These are phyloP conservation scores for Auricularia sp. DNA, from an alignment of 768 basidiomycete genomes.

Conservation along the genomic window DNA sequence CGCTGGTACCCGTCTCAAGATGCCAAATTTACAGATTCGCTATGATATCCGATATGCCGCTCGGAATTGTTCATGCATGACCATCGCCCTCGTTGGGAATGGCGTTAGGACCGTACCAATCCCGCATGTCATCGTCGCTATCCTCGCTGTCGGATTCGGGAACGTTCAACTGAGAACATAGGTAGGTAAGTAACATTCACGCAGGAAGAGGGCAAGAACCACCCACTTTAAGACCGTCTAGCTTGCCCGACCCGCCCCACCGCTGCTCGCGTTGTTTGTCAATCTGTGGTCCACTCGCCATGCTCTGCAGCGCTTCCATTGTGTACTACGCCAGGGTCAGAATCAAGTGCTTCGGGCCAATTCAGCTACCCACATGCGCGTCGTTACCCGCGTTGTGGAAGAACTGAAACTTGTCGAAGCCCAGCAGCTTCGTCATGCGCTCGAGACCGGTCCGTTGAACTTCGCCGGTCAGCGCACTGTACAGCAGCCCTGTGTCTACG, in stretches of 20 bases:
- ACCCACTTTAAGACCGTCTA: background rate
- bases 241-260: constrained; percentile 50
- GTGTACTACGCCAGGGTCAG: constrained; percentile 44
- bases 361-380: constrained; percentile 49
- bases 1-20: too few relatives aligned
- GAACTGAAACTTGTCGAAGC: constrained; percentile 38
- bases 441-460: constrained; percentile 47
- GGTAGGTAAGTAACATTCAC: background rate
- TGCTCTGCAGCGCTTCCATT: constrained; percentile 49
- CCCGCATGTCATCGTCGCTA: background rate
- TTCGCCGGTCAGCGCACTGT: constrained; percentile 63
- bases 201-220: background rate
- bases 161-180: background rate
- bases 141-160: background rate
- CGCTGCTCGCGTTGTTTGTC: constrained; percentile 70
- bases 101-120: too few relatives aligned
- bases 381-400: constrained; percentile 86
- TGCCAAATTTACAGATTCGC: too few relatives aligned
- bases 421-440: constrained; percentile 53
- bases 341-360: background rate
- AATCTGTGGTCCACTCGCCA: constrained; percentile 65
- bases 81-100: too few relatives aligned
- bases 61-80: too few relatives aligned
- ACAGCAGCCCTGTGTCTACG: constrained; percentile 66
- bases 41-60: too few relatives aligned